Evolutionary conservation across 1,284 basidiomycete genomes (phyloP).

Genomic region (Ustilago sp.): DNA sequence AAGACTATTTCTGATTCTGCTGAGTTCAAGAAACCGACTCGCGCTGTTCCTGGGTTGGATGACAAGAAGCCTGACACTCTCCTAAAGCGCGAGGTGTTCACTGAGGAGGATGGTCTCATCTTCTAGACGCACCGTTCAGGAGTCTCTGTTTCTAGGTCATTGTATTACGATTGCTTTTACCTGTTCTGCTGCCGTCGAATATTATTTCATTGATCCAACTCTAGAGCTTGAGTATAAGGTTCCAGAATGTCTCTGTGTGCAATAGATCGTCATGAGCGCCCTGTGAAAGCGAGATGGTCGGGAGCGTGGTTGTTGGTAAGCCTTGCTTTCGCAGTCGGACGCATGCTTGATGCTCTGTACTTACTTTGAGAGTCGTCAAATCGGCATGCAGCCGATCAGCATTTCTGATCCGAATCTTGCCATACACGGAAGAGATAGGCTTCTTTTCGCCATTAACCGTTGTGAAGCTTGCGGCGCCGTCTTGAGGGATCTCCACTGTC

Average conservation of each 20-base stretch:
- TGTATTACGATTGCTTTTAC: not conserved
- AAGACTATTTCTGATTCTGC: not conserved
- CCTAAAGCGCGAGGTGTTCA: slow-evolving; percentile 13
- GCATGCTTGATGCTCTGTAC: not conserved
- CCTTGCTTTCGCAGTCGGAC: not conserved
- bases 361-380: slow-evolving; percentile 25
- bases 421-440: slow-evolving; percentile 20
- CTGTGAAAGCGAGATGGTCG: slow-evolving; percentile 1
- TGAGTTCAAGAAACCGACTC: slow-evolving; percentile 3
- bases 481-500: slow-evolving; percentile 22
- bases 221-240: slow-evolving; percentile 23
- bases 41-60: not conserved
- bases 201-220: not conserved
- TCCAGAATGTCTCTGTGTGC: slow-evolving; percentile 39
- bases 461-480: slow-evolving; percentile 27
- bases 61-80: slow-evolving; percentile 7
- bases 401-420: slow-evolving; percentile 16
- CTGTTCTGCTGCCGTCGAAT: too few relatives aligned
- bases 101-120: slow-evolving; percentile 12
- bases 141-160: not conserved
- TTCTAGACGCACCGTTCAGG: slow-evolving; percentile 10
- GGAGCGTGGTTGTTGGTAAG: not conserved
- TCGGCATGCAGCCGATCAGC: slow-evolving; percentile 16
- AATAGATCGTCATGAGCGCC: slow-evolving; percentile 40
- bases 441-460: slow-evolving; percentile 29